phyloP scores from a whole-genome alignment of 2,329 filamentous ascomycete species.

The Rhynchosporium secalis region DNA sequence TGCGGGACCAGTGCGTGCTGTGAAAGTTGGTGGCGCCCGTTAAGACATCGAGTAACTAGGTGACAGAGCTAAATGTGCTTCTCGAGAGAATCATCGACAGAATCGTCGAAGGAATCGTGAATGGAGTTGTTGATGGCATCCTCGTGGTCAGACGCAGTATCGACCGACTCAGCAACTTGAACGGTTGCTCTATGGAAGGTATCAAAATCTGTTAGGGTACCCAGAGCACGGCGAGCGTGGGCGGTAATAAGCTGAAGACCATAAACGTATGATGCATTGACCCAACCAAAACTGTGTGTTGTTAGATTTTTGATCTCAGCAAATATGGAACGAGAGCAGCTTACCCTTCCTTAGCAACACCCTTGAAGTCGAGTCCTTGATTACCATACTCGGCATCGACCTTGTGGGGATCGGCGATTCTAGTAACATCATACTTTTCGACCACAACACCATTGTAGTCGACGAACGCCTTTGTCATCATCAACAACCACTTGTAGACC shows the following conservation, averaged over 20 bases:
- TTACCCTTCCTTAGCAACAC: conserved; percentile 93
- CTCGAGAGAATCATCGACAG: background rate
- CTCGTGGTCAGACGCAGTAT: background rate
- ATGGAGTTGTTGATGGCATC: background rate
- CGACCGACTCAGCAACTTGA: conserved; percentile 3
- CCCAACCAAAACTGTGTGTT: conserved; percentile 83
- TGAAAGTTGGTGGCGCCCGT: background rate
- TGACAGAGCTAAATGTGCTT: background rate
- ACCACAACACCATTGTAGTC: conserved; percentile 98
- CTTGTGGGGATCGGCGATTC: conserved; percentile 84
- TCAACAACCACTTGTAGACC: conserved; percentile 95
- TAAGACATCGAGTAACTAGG: background rate
- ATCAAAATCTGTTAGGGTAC: conserved; percentile 74
- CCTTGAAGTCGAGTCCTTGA: conserved; percentile 92
- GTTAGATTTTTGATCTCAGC: conserved; percentile 28
- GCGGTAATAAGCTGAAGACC: conserved; percentile 85
- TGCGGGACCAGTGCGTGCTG: background rate
- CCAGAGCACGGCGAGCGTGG: conserved; percentile 85
- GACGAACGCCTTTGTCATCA: conserved; percentile 98
- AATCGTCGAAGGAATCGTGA: background rate
- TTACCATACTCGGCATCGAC: conserved; percentile 98
- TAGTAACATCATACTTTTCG: conserved; percentile 97
- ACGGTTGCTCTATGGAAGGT: conserved; percentile 19
- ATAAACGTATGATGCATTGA: conserved; percentile 96
- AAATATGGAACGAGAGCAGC: conserved; percentile 41